Conservation (phyloP, 345 rosid species). For the Corymbia maculata region DNA sequence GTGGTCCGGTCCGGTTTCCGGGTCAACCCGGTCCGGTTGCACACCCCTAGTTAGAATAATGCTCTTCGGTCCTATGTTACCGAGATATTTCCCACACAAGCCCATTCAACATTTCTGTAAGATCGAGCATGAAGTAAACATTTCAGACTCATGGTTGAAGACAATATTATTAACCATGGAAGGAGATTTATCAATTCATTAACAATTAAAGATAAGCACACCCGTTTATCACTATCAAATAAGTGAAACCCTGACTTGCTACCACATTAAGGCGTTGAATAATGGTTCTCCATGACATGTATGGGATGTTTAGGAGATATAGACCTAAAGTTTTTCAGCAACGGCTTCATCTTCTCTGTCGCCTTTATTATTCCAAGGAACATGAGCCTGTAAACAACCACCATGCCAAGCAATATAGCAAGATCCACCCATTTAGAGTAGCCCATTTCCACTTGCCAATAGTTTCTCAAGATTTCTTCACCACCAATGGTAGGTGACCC, state of each 20-base stretch:
- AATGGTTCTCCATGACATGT: background rate
- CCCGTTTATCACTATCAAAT: background rate
- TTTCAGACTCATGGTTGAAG: too few relatives aligned
- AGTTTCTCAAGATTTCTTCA: slow-evolving; percentile 7
- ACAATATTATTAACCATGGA: too few relatives aligned
- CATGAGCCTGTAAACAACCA: background rate
- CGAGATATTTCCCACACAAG: too few relatives aligned
- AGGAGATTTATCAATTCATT: too few relatives aligned
- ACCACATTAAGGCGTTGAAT: background rate
- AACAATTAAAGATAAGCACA: background rate
- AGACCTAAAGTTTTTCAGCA: background rate
- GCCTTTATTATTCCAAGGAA: background rate
- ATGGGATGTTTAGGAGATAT: background rate
- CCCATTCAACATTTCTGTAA: too few relatives aligned
- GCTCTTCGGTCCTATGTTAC: too few relatives aligned
- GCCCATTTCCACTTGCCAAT: background rate
- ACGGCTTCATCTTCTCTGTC: background rate
- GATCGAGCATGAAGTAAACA: too few relatives aligned
- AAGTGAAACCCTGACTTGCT: background rate
- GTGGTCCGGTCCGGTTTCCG: too few relatives aligned
- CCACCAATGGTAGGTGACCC: background rate
- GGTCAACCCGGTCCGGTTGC: too few relatives aligned
- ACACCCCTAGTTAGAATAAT: too few relatives aligned
- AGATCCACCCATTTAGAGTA: background rate
- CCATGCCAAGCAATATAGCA: background rate